Conservation (phyloP, 306 rosid genomes). For the Prunus mume region DNA sequence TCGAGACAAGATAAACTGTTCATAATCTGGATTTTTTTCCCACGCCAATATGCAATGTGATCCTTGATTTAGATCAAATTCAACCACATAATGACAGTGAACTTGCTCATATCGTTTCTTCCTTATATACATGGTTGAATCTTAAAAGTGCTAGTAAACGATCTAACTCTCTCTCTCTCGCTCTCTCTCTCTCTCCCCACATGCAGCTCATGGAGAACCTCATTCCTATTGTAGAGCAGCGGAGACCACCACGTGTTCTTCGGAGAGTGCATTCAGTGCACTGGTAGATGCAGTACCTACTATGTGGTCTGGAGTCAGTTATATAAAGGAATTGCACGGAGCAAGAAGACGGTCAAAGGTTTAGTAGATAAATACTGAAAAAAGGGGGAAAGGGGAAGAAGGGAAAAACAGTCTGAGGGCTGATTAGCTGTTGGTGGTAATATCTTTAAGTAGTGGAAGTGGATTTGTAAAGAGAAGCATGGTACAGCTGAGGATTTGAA, state of each 20-base stretch:
- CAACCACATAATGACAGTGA: neutral
- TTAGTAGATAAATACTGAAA: neutral
- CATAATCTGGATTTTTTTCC: neutral
- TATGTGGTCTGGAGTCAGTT: constrained; percentile 10
- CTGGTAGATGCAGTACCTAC: constrained; percentile 49
- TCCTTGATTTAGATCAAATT: neutral
- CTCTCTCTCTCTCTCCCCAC: no score
- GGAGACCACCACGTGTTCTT: constrained; percentile 54
- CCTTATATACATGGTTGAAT: neutral
- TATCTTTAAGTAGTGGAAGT: constrained; percentile 4
- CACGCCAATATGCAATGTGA: neutral
- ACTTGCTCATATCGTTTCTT: neutral
- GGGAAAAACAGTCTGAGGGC: neutral
- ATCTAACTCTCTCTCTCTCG: neutral
- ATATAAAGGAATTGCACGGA: neutral
- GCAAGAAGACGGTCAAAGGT: neutral
- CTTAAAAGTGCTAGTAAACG: neutral
- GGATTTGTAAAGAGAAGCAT: constrained; percentile 10
- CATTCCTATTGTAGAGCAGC: constrained; percentile 74
- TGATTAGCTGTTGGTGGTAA: neutral
- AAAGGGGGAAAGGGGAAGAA: neutral
- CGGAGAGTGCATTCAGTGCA: constrained; percentile 59
- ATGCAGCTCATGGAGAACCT: constrained; percentile 85
- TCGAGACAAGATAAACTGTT: neutral
- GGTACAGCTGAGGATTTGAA: constrained; percentile 3